Evolutionary conservation across 2,329 filamentous ascomycete species (phyloP).

Genomic region (Biscogniauxia marginata): DNA sequence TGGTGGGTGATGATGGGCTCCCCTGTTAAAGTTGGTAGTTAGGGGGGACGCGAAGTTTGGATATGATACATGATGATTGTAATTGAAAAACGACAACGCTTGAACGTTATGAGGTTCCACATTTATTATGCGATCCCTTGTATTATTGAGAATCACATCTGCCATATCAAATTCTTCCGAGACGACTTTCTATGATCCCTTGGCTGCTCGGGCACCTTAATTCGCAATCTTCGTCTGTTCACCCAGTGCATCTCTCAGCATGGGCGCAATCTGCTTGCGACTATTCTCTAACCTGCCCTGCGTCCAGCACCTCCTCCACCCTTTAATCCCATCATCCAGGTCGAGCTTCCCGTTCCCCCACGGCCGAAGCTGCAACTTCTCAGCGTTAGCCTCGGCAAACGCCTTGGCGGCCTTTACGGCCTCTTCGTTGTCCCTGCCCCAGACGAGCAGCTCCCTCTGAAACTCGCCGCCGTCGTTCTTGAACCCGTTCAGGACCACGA

Average conservation of each 20-base stretch:
- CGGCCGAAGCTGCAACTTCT: slow-evolving; percentile 53
- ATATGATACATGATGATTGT: too few relatives aligned
- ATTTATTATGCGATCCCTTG: too few relatives aligned
- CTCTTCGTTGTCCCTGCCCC: slow-evolving; percentile 50
- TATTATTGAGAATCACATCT: too few relatives aligned
- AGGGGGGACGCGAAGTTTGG: too few relatives aligned
- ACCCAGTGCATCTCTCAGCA: slow-evolving; percentile 58
- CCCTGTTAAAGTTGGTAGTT: too few relatives aligned
- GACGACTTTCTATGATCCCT: too few relatives aligned
- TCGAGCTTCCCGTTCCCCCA: slow-evolving; percentile 53
- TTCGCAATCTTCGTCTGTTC: slow-evolving; percentile 9
- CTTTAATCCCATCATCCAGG: slow-evolving; percentile 28
- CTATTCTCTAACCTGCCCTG: slow-evolving; percentile 62
- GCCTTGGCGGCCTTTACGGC: slow-evolving; percentile 49
- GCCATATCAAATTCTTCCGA: too few relatives aligned
- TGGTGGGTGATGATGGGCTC: not conserved
- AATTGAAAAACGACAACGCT: too few relatives aligned
- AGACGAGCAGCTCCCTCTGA: slow-evolving; percentile 65
- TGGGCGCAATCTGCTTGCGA: slow-evolving; percentile 67
- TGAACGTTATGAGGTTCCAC: too few relatives aligned
- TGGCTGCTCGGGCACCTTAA: too few relatives aligned
- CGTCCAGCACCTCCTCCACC: slow-evolving; percentile 62
- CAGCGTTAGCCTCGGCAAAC: slow-evolving; percentile 49
- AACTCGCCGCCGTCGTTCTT: slow-evolving; percentile 54
- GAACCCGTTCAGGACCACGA: slow-evolving; percentile 68